These are phyloP conservation scores for Andalucia godoyi DNA, from an alignment of 78 protist species.

Conservation along the genomic window DNA sequence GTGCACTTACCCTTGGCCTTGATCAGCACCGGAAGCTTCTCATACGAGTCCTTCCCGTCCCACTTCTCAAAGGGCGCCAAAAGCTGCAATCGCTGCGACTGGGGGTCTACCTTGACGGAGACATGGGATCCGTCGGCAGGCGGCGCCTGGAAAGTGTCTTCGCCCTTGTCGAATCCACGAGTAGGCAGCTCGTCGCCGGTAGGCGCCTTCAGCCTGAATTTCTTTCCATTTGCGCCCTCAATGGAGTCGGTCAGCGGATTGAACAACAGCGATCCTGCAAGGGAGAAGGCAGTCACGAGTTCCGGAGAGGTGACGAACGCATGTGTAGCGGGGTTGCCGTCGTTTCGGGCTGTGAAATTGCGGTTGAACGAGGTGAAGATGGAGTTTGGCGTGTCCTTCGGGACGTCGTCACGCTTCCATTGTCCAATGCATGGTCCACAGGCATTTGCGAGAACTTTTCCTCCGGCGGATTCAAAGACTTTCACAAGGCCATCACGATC, in stretches of 20 bases:
- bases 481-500: constrained; percentile 73
- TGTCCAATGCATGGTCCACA: constrained; percentile 95
- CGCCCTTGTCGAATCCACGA: constrained; percentile 77
- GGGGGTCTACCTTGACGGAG: constrained; percentile 62
- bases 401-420: constrained; percentile 82
- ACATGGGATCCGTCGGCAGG: constrained; percentile 33
- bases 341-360: constrained; percentile 83
- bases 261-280: constrained; percentile 75
- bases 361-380: constrained; percentile 92
- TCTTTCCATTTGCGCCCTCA: constrained; percentile 25
- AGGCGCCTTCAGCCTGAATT: constrained; percentile 62
- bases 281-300: constrained; percentile 73
- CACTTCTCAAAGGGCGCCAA: constrained; percentile 72
- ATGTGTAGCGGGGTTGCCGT: constrained; percentile 80
- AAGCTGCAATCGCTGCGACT: constrained; percentile 61
- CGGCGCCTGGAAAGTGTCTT: constrained; percentile 70
- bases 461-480: constrained; percentile 61
- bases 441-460: constrained; percentile 84
- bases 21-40: constrained; percentile 58
- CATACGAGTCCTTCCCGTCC: constrained; percentile 68
- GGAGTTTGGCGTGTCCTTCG: constrained; percentile 63
- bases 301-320: constrained; percentile 93
- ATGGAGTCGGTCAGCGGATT: constrained; percentile 75
- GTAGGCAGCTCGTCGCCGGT: constrained; percentile 73
- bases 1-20: constrained; percentile 92